These are phyloP conservation scores for Zoysia pacifica DNA, from an alignment of 176 grass and related monocot genomes.

Conservation along the genomic window DNA sequence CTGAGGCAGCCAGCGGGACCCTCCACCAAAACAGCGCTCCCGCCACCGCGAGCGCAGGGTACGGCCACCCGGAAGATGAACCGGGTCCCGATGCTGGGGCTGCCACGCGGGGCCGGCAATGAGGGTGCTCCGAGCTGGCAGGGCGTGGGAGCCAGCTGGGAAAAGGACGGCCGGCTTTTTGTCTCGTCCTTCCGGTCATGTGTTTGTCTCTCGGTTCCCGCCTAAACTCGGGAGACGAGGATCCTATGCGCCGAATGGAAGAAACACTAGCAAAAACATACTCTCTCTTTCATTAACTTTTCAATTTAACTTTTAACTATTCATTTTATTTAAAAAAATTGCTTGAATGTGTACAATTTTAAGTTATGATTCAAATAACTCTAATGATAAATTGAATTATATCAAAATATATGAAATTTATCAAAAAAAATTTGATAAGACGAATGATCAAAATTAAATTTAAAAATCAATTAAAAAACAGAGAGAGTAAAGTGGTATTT, in stretches of 20 bases:
- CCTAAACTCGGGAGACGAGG: conserved; percentile 4
- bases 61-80: neutral
- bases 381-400: too few relatives aligned
- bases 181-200: conserved; percentile 19
- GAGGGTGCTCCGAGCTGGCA: conserved; percentile 35
- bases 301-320: too few relatives aligned
- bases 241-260: neutral
- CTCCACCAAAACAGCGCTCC: conserved; percentile 31
- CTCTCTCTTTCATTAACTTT: too few relatives aligned
- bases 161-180: conserved; percentile 20
- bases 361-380: too few relatives aligned
- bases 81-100: neutral
- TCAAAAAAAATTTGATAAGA: too few relatives aligned
- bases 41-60: conserved; percentile 35
- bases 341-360: too few relatives aligned
- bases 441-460: too few relatives aligned
- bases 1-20: neutral
- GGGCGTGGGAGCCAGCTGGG: conserved; percentile 38
- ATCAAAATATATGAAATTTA: too few relatives aligned
- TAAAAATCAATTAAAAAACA: too few relatives aligned
- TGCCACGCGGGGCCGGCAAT: conserved; percentile 8
- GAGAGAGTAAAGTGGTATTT: too few relatives aligned
- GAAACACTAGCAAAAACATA: neutral
- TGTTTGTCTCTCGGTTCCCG: conserved; percentile 22
- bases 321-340: too few relatives aligned